These are phyloP conservation scores for Rosa persica DNA, from an alignment of 306 rosid genomes.

Conservation along the genomic window DNA sequence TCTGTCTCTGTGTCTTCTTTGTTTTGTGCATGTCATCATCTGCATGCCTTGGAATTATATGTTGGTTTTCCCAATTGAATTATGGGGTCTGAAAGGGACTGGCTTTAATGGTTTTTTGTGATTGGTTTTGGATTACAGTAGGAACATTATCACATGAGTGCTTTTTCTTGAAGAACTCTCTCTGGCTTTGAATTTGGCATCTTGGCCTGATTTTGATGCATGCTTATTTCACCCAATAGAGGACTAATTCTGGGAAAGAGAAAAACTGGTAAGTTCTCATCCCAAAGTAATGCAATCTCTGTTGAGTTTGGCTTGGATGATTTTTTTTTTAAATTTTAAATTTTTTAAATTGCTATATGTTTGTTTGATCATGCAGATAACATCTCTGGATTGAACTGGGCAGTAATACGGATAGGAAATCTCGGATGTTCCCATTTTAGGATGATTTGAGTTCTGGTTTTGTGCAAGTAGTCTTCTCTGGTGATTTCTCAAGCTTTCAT, in stretches of 20 bases:
- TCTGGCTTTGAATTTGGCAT: conserved; percentile 2
- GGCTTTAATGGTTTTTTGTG: conserved; percentile 1
- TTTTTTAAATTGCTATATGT: background rate
- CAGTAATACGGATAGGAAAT: conserved; percentile 17
- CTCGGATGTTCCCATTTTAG: conserved; percentile 18
- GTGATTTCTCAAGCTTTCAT: conserved; percentile 19
- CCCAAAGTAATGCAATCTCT: background rate
- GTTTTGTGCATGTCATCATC: background rate
- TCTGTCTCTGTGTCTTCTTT: no score
- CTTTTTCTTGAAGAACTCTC: background rate
- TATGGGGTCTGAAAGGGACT: conserved; percentile 8
- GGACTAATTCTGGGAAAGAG: conserved; percentile 1
- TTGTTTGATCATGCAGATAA: conserved; percentile 22
- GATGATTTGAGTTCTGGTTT: conserved; percentile 2
- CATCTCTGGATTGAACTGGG: conserved; percentile 17
- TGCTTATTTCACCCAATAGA: background rate
- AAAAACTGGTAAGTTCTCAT: background rate
- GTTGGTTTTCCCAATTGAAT: conserved; percentile 5
- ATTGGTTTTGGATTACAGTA: background rate
- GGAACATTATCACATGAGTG: conserved; percentile 13
- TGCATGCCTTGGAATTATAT: conserved; percentile 9
- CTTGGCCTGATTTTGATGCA: background rate
- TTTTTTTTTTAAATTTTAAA: no score
- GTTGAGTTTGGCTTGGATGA: background rate
- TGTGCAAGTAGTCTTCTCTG: conserved; percentile 15